Conservation (phyloP, 768 basidiomycete genomes). For the Podaxis rugospora region DNA sequence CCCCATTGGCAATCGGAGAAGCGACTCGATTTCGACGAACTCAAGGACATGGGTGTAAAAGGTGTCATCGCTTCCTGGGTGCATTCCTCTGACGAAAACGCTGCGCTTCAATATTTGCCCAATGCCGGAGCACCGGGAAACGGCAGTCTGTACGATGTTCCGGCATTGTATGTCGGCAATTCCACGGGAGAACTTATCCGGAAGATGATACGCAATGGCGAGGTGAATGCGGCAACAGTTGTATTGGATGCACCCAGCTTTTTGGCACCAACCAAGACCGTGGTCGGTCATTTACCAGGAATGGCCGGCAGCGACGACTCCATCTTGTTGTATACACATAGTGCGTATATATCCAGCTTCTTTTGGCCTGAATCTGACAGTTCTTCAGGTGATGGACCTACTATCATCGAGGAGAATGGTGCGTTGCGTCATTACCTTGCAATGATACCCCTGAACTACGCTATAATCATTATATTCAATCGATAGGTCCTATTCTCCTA, state of each 20-base stretch:
- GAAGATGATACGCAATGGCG: conserved; percentile 13
- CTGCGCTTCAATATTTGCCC: conserved; percentile 25
- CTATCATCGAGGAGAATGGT: conserved; percentile 29
- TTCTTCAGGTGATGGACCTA: conserved; percentile 24
- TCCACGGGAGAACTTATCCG: conserved; percentile 25
- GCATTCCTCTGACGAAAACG: conserved; percentile 23
- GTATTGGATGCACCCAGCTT: conserved; percentile 26
- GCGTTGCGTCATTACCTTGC: not conserved
- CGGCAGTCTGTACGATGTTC: conserved; percentile 23
- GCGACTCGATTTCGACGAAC: conserved; percentile 19
- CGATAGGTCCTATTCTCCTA: conserved; percentile 23
- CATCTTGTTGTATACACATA: conserved; percentile 27
- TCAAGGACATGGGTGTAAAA: conserved; percentile 18
- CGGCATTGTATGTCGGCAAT: conserved; percentile 24
- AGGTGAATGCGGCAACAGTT: conserved; percentile 22
- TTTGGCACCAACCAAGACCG: conserved; percentile 17
- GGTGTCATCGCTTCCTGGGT: conserved; percentile 26
- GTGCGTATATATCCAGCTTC: conserved; percentile 7
- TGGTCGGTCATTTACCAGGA: conserved; percentile 22
- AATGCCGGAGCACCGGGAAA: conserved; percentile 22
- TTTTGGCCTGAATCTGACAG: not conserved
- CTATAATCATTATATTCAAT: not conserved
- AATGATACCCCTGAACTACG: not conserved
- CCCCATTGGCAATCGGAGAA: conserved; percentile 28
- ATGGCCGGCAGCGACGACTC: conserved; percentile 16